Evolutionary conservation across 306 rosid species (phyloP).

Genomic region (Prunus mume): DNA sequence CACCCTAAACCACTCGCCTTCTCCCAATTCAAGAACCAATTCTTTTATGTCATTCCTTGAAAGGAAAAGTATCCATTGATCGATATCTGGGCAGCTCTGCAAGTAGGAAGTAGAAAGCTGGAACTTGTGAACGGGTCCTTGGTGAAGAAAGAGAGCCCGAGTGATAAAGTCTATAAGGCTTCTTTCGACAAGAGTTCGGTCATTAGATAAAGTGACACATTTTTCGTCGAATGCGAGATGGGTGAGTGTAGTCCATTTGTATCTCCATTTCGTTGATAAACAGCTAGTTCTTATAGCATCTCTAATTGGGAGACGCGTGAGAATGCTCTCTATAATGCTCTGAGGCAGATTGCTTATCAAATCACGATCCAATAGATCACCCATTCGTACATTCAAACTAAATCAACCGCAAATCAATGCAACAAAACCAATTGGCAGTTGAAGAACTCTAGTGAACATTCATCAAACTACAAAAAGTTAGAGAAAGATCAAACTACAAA

Average conservation of each 20-base stretch:
- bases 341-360: slow-evolving; percentile 79
- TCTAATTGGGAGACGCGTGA: slow-evolving; percentile 57
- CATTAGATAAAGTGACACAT: slow-evolving; percentile 40
- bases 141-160: slow-evolving; percentile 72
- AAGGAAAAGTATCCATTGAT: slow-evolving; percentile 88
- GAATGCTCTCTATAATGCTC: slow-evolving; percentile 73
- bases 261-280: slow-evolving; percentile 84
- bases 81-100: slow-evolving; percentile 69
- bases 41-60: slow-evolving; percentile 77
- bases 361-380: slow-evolving; percentile 50
- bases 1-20: slow-evolving; percentile 66
- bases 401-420: slow-evolving; percentile 4
- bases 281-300: slow-evolving; percentile 80
- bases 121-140: slow-evolving; percentile 89
- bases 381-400: slow-evolving; percentile 41
- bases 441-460: not conserved
- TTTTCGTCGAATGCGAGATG: slow-evolving; percentile 72
- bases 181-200: slow-evolving; percentile 31
- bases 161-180: slow-evolving; percentile 55
- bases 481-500: slow-evolving; percentile 11
- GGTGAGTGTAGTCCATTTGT: slow-evolving; percentile 67
- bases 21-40: slow-evolving; percentile 67
- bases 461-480: slow-evolving; percentile 2
- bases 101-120: slow-evolving; percentile 48
- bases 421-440: slow-evolving; percentile 16